Evolutionary conservation across 2,329 filamentous ascomycete genomes (phyloP).

Genomic region (Hypoxylon sp.): DNA sequence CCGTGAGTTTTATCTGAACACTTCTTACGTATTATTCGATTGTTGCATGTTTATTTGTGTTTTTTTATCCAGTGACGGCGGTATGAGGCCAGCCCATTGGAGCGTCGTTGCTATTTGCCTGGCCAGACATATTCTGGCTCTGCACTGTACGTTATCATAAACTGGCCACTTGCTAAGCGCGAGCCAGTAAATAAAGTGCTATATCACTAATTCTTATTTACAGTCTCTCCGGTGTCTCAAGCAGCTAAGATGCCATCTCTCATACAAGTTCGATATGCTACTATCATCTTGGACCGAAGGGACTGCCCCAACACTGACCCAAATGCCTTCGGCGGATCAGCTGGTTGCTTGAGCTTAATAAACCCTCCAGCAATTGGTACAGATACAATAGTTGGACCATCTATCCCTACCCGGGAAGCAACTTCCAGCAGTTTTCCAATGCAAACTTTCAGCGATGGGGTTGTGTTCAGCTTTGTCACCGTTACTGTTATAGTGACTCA

Average conservation of each 20-base stretch:
- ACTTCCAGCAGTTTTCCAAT: too few species aligned
- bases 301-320: neutral
- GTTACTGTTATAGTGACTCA: too few species aligned
- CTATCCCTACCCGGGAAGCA: too few species aligned
- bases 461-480: too few species aligned
- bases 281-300: neutral
- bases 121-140: neutral
- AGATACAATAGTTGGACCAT: too few species aligned
- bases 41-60: too few species aligned
- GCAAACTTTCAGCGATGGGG: too few species aligned
- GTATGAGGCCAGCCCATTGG: neutral
- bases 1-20: neutral
- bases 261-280: neutral
- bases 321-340: neutral
- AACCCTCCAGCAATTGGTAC: too few species aligned
- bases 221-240: neutral
- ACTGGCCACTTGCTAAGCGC: too few species aligned
- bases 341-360: neutral
- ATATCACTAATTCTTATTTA: neutral
- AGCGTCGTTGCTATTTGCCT: neutral
- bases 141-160: neutral
- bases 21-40: too few species aligned
- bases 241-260: neutral
- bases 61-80: neutral
- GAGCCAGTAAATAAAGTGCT: neutral